Base-by-base conservation (phyloP, 305 asterid species). In the Solanum hybrid region DNA sequence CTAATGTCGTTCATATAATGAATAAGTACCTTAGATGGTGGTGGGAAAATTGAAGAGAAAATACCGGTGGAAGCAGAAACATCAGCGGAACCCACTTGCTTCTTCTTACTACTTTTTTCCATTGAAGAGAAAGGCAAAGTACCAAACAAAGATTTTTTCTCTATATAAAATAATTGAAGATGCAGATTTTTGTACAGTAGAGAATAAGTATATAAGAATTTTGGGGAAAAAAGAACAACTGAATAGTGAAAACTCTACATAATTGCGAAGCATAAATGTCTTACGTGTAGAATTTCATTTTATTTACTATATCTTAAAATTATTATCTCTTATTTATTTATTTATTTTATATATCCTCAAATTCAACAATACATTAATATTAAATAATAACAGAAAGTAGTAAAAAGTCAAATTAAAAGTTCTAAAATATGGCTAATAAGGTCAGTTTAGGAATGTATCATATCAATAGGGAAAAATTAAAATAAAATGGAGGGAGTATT, bases 21-120 rank as follows among this genome's bases (percentile, higher is more conserved):
- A 88, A 34, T 13, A 42, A 1, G 40, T 93, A 93, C 96, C 91
- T 79, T 46, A n/a, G 95, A 75, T 4, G 94, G 93, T 61, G 93
- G 90, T 20, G 94, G 93, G 74, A 94, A 94, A 37, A 94, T 89
- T 26, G 95, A 90, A 69, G 95, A 92, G 92, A 94, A 91, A 89
- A 85, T 88, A 71, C 91, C 92, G 13, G 89, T 16, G 20, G 94
- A 94, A 78, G 89, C 92, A 90, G 69, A 57, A 57, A 18, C 24
- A 57, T 57, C 69, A 57, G 91, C 92, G 51, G 81, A 34, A 51
- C 89, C 91, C 81, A 40, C 83, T 77, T 31, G 88, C 40, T 18
- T 29, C 57, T 91, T 89, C 28, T 76, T 80, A 75, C 29, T 39
- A 84, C 79, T 90, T 81, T 91, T 90, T 81, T 92, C 94, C 95